Base-by-base conservation (phyloP, 441 rosid genomes). In the Bruguiera hainesii region DNA sequence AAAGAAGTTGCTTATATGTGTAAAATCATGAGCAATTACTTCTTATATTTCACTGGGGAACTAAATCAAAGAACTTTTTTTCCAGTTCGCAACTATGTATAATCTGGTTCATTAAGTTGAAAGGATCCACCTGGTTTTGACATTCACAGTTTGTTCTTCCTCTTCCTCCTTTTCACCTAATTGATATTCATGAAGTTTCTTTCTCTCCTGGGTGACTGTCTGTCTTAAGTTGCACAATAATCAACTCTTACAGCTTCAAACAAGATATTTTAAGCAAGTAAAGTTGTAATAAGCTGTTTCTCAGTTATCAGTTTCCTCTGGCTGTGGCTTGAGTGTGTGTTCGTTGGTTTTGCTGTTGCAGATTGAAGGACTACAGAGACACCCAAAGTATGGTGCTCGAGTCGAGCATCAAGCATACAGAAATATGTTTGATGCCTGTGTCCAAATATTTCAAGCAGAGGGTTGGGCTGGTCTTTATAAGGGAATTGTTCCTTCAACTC, bases 391-490 rank as follows among this genome's bases (percentile, higher is more conserved):
- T 65, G 98, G 99, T 48, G 98, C 97, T 49, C 82, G 89, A 56
- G 79, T 95, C 0, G 96, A 95, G 76, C 82, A 73, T 58, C 84
- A 39, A 50, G 87, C 93, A 18, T 92, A 95, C 79, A 83, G 65
- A 76, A 95, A 87, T 66, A 89, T 95, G 97, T 76, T 80, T 33
- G 96, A 95, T 61, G 99, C 90, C 30, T 76, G 89, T 1, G 64
- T 67, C 7, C 88, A 81, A 71, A 95, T 95, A 66, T 26, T 83
- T 60, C 70, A 56, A 53, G 39, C 63, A 0, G 99, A 95, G 78
- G 99, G 99, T 60, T 88, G 86, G 91, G 86, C 88, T 4, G 99
- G 98, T 67, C 87, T 95, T 63, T 95, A 95, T 71, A 95, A 95
- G 76, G 99, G 99, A 68, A 86, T 95, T 49, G 76, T 91, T 39